A percentile compares a stretch with the other conserved stretches of the same genome.
These are phyloP conservation scores for Sporothrix brunneoviolacea DNA, from an alignment of 2,329 filamentous ascomycete species.

Conservation along the genomic window DNA sequence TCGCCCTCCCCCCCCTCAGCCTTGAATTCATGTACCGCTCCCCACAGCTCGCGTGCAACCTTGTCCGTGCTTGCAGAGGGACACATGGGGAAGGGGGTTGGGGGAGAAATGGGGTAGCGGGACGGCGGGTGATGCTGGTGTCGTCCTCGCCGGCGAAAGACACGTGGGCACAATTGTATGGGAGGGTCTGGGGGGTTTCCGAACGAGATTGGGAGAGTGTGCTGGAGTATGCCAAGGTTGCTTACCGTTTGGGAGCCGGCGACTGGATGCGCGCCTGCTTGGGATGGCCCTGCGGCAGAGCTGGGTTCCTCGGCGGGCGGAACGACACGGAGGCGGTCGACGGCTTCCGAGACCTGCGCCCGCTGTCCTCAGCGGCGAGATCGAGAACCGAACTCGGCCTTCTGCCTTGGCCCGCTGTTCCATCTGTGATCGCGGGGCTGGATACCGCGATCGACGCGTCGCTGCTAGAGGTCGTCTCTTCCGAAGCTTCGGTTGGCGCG, in stretches of 20 bases:
- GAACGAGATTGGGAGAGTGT: neutral
- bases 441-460: neutral
- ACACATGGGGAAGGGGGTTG: neutral
- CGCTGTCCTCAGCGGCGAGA: conserved; percentile 28
- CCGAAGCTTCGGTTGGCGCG: conserved; percentile 4
- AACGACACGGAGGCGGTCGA: conserved; percentile 45
- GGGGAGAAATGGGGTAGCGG: neutral
- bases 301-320: conserved; percentile 35
- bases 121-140: neutral
- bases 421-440: neutral
- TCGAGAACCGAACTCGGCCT: conserved; percentile 22
- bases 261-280: conserved; percentile 39
- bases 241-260: conserved; percentile 45
- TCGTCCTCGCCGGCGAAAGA: too few relatives aligned
- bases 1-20: neutral
- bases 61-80: conserved; percentile 1
- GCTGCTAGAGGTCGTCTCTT: conserved; percentile 7
- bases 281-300: conserved; percentile 42
- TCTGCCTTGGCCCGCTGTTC: neutral
- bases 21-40: conserved; percentile 2
- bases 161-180: neutral
- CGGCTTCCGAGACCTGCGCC: conserved; percentile 35
- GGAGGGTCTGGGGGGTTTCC: too few relatives aligned
- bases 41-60: conserved; percentile 11
- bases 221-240: neutral